phyloP scores from a whole-genome alignment of 179 eudicot genomes.

The Spergularia azorica region DNA sequence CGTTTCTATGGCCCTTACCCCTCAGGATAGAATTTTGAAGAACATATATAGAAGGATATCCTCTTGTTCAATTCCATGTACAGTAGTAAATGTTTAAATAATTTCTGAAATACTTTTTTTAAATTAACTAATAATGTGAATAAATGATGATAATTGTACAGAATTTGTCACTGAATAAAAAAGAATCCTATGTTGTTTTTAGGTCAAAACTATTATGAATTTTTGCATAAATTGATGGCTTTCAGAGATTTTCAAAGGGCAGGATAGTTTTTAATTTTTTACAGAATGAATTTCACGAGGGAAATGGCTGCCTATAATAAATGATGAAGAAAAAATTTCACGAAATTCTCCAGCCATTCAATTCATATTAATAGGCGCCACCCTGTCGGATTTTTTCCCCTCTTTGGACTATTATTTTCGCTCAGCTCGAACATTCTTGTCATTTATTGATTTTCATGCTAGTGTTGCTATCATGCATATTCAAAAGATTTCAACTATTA shows the following conservation, averaged over 20 bases:
- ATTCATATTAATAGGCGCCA: background rate
- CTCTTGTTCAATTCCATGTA: too few species aligned
- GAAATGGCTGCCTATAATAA: background rate
- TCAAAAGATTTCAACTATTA: too few species aligned
- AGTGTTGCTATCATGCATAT: too few species aligned
- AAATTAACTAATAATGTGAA: too few species aligned
- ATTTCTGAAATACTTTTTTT: too few species aligned
- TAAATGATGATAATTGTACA: background rate
- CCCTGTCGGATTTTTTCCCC: background rate
- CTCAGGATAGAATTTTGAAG: too few species aligned
- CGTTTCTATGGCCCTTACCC: too few species aligned
- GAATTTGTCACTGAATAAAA: constrained; percentile 1
- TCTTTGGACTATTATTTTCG: background rate
- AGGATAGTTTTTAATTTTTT: background rate
- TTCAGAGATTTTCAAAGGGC: background rate
- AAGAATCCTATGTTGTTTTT: constrained; percentile 16
- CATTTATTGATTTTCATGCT: constrained; percentile 7
- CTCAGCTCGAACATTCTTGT: background rate
- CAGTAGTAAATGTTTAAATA: too few species aligned
- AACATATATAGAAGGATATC: too few species aligned
- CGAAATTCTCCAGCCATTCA: background rate
- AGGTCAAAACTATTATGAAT: background rate
- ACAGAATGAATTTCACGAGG: constrained; percentile 10
- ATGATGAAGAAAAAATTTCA: constrained; percentile 7
- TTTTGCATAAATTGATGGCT: background rate